These are phyloP conservation scores for Halteria grandinella DNA, from an alignment of 73 alveolate genomes.

Conservation along the genomic window DNA sequence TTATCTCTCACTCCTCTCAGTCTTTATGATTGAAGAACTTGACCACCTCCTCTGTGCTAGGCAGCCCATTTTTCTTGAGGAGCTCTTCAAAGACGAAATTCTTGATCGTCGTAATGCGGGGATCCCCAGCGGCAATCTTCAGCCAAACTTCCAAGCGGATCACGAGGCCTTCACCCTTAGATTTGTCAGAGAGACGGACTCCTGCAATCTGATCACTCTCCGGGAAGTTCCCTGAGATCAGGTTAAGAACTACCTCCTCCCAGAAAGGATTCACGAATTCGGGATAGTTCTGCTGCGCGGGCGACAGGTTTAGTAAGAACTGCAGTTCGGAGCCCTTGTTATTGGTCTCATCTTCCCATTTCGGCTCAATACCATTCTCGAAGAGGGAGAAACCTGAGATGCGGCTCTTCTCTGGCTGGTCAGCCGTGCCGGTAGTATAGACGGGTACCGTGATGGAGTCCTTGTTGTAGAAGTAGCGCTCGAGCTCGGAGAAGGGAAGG, in stretches of 20 bases:
- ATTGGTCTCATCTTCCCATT: conserved; percentile 39
- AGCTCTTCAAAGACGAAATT: not conserved
- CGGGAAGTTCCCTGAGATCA: conserved; percentile 49
- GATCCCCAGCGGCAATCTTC: not conserved
- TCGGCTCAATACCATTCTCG: conserved; percentile 50
- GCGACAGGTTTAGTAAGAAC: not conserved
- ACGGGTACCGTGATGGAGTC: conserved; percentile 1
- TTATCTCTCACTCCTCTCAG: too few relatives aligned
- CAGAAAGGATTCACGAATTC: conserved; percentile 22
- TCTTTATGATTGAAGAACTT: too few relatives aligned
- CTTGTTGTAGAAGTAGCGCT: conserved; percentile 32
- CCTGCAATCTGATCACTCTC: conserved; percentile 20
- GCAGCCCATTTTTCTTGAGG: too few relatives aligned
- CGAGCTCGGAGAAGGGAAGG: conserved; percentile 42
- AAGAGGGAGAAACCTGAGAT: conserved; percentile 36
- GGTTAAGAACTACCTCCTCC: conserved; percentile 37
- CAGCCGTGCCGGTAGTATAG: not conserved
- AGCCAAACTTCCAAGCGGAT: conserved; percentile 55
- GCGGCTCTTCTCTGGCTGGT: not conserved
- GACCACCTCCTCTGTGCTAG: too few relatives aligned
- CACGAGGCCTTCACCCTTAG: conserved; percentile 3
- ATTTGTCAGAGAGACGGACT: conserved; percentile 42
- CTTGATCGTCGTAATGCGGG: not conserved
- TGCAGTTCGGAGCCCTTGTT: conserved; percentile 38
- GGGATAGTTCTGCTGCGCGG: not conserved